These are phyloP conservation scores for Fusarium nodosum DNA, from an alignment of 2,329 filamentous ascomycete species.

Conservation along the genomic window DNA sequence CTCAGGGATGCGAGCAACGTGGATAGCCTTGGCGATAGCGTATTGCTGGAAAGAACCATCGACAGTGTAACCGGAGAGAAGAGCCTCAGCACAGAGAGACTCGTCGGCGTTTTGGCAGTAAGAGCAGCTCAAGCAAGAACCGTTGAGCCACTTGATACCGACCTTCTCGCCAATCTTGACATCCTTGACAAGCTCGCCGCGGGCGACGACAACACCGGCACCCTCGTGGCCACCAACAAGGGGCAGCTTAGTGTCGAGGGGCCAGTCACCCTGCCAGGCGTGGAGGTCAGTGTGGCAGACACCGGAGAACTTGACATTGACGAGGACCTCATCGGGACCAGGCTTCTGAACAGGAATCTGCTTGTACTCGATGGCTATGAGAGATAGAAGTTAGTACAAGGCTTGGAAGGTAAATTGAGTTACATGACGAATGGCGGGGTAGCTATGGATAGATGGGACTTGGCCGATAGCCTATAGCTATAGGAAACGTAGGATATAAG, in stretches of 20 bases:
- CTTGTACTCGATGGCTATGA: slow-evolving; percentile 75
- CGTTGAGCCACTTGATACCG: slow-evolving; percentile 95
- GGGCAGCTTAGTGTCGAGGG: slow-evolving; percentile 83
- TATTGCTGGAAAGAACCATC: slow-evolving; percentile 96
- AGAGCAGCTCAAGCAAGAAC: slow-evolving; percentile 83
- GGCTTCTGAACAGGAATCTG: slow-evolving; percentile 85
- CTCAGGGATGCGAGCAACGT: slow-evolving; percentile 86
- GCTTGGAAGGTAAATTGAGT: slow-evolving; percentile 9
- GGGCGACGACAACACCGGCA: slow-evolving; percentile 85
- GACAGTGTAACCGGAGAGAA: slow-evolving; percentile 91
- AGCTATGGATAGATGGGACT: slow-evolving; percentile 36
- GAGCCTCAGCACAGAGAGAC: slow-evolving; percentile 81
- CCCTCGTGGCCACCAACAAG: slow-evolving; percentile 86
- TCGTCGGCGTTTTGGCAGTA: slow-evolving; percentile 88
- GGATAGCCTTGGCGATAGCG: slow-evolving; percentile 85
- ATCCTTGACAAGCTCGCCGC: slow-evolving; percentile 81
- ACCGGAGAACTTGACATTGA: slow-evolving; percentile 91
- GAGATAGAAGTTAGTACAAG: slow-evolving; percentile 35
- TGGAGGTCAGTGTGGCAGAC: slow-evolving; percentile 90
- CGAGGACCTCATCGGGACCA: slow-evolving; percentile 88
- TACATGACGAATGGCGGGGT: slow-evolving; percentile 34
- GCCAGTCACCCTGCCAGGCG: slow-evolving; percentile 92
- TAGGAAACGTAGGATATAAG: slow-evolving; percentile 15
- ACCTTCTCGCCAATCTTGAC: slow-evolving; percentile 86
- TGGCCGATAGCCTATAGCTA: slow-evolving; percentile 12